Percentiles rank a stretch among this genome's conserved stretches.
These are phyloP conservation scores for Kuraishia hungarica DNA, from an alignment of 805 yeast species.

Conservation along the genomic window DNA sequence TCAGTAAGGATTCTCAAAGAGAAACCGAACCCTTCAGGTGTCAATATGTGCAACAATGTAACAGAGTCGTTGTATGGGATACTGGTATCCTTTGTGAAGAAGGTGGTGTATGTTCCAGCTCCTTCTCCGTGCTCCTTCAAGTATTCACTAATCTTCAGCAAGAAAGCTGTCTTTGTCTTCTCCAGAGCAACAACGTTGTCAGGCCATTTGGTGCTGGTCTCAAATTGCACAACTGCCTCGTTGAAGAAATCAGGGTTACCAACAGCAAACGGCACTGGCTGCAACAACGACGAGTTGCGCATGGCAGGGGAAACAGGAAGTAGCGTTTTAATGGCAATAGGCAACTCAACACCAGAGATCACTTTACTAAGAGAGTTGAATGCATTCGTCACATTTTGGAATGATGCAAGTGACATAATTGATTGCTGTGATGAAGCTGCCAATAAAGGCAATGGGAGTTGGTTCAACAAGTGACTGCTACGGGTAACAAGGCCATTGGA, in stretches of 20 bases:
- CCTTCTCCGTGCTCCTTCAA: constrained; percentile 23
- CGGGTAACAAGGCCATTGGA: constrained; percentile 28
- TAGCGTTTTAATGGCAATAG: constrained; percentile 64
- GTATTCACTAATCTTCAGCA: constrained; percentile 51
- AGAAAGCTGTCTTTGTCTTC: constrained; percentile 83
- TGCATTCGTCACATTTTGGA: constrained; percentile 34
- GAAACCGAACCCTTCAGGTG: constrained; percentile 91
- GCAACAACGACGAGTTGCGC: constrained; percentile 65
- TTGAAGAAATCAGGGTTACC: constrained; percentile 73
- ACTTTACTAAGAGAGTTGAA: constrained; percentile 43
- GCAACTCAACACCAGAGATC: constrained; percentile 46
- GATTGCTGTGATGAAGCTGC: constrained; percentile 52
- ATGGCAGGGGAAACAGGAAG: constrained; percentile 68
- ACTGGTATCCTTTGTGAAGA: constrained; percentile 56
- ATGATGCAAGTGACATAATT: constrained; percentile 27
- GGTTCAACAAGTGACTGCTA: constrained; percentile 35
- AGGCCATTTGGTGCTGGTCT: constrained; percentile 91
- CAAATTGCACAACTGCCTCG: constrained; percentile 79
- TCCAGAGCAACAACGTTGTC: constrained; percentile 81
- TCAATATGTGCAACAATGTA: constrained; percentile 51
- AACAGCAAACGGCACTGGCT: constrained; percentile 77
- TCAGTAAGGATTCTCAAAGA: constrained; percentile 70
- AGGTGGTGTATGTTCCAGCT: constrained; percentile 46
- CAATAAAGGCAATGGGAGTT: constrained; percentile 51
- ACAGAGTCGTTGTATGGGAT: constrained; percentile 60